Conservation (phyloP, 108 stramenopile species). For the Skeletonema grethae region DNA sequence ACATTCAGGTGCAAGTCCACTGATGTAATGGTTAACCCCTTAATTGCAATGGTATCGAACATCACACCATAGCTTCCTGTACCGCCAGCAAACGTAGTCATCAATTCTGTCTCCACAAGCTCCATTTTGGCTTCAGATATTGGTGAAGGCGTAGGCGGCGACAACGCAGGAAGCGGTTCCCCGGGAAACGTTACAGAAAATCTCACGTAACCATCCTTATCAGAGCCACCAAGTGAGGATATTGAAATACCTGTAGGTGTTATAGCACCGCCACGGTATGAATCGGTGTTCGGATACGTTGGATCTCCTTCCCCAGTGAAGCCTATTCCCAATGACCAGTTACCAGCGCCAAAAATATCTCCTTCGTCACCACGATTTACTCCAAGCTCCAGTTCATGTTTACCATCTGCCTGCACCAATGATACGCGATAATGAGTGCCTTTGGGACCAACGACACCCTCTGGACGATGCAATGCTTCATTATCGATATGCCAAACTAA, state of each 20-base stretch:
- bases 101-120: conserved; percentile 2
- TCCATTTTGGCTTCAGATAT: neutral
- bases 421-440: conserved; percentile 25
- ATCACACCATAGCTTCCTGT: conserved; percentile 26
- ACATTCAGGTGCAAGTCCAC: conserved; percentile 17
- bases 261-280: conserved; percentile 22
- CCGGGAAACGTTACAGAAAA: conserved; percentile 25
- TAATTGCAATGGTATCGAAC: conserved; percentile 24
- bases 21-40: conserved; percentile 6
- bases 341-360: conserved; percentile 14
- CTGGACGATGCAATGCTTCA: conserved; percentile 1
- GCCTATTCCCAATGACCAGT: conserved; percentile 7
- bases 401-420: conserved; percentile 29
- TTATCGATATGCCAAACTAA: conserved; percentile 32
- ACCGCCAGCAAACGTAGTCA: conserved; percentile 19
- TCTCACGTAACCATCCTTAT: conserved; percentile 14
- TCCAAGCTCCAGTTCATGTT: conserved; percentile 19
- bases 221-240: conserved; percentile 8
- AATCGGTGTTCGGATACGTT: conserved; percentile 18
- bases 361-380: conserved; percentile 26
- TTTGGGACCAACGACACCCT: conserved; percentile 5
- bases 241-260: conserved; percentile 14
- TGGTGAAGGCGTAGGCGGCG: conserved; percentile 11
- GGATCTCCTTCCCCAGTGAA: conserved; percentile 11
- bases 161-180: neutral